A percentile compares a stretch with the other conserved stretches of the same genome.
phyloP scores from a whole-genome alignment of 1,284 basidiomycete genomes.

The Mrakiaceae sp. region DNA sequence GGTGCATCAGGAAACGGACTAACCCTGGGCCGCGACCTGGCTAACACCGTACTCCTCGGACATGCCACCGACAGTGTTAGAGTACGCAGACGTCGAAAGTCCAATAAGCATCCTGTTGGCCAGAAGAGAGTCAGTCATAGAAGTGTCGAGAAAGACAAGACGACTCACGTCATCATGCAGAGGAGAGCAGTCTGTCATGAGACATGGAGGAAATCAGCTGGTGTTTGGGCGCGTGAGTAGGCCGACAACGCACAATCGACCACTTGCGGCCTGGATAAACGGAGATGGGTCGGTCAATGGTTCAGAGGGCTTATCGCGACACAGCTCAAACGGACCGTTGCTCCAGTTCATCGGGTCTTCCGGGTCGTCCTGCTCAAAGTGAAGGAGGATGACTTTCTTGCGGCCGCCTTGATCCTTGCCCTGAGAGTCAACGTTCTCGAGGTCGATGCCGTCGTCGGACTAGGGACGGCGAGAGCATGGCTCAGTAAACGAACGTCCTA shows the following conservation, averaged over 20 bases:
- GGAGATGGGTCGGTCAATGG: too few species aligned
- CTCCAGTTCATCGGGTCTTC: not conserved
- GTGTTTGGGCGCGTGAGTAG: too few species aligned
- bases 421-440: conserved; percentile 7
- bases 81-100: conserved; percentile 30
- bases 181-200: not conserved
- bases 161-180: not conserved
- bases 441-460: not conserved
- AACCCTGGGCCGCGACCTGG: conserved; percentile 25
- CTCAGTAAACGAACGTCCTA: not conserved
- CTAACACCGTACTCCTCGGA: conserved; percentile 26
- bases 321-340: too few species aligned
- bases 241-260: not conserved
- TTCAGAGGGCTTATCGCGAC: too few species aligned
- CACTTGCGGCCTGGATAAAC: not conserved
- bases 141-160: not conserved
- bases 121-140: not conserved
- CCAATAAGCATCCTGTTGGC: conserved; percentile 26
- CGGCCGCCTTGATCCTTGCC: conserved; percentile 7
- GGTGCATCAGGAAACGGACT: too few species aligned
- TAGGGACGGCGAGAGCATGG: not conserved
- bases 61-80: conserved; percentile 26
- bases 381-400: conserved; percentile 20
- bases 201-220: not conserved
- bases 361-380: conserved; percentile 23